Evolutionary conservation across 495 filamentous ascomycete genomes (phyloP), one percentile per base, ranked within the genome.

Genomic region (Pyronema omphalodes): DNA sequence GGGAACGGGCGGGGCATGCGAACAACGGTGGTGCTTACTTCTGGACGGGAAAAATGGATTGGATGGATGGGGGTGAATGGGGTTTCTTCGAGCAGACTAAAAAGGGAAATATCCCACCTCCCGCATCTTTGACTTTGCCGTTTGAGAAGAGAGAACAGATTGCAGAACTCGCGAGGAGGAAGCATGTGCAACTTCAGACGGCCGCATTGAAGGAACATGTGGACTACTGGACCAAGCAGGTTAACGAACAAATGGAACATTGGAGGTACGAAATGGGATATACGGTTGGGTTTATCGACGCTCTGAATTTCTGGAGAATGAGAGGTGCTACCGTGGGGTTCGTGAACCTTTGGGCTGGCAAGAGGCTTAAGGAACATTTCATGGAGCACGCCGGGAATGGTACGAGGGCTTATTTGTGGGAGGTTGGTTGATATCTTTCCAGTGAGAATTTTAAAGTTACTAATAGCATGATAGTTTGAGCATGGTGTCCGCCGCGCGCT

Each of bases 1-100:
- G 69, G 67, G 67, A 71, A 52, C 37, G 66, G 14, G 2, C 11
- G 2, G 17, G 19, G 9, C 39, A 52, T 17, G 14, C 50, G 23
- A 60, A 64, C n/a, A 58, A 69, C 7, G 71, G 71, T 37, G 76
- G 73, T 12, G 61, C 64, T 3, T 74, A 68, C 48, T 77, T 78
- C 61, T 78, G 73, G 71, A 76, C 74, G 0, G 72, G 65, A 37
- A 75, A 73, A 53, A 75, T 76, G 71, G 65, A 73, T 57, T 74
- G 73, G 70, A 72, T 71, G 66, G 68, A 68, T 53, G 74, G 73
- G 36, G 76, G 74, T 9, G 72, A 72, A 58, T 77, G 75, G 76
- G 72, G 73, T 17, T 75, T 78, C 57, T 56, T 62, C 0, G 58
- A 71, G 37, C 73, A 75, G 58, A 68, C 66, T 34, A 67, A 70